Percentiles rank a stretch among this genome's conserved stretches.
Conservation (phyloP, 768 basidiomycete genomes). For the Russula compacta region DNA sequence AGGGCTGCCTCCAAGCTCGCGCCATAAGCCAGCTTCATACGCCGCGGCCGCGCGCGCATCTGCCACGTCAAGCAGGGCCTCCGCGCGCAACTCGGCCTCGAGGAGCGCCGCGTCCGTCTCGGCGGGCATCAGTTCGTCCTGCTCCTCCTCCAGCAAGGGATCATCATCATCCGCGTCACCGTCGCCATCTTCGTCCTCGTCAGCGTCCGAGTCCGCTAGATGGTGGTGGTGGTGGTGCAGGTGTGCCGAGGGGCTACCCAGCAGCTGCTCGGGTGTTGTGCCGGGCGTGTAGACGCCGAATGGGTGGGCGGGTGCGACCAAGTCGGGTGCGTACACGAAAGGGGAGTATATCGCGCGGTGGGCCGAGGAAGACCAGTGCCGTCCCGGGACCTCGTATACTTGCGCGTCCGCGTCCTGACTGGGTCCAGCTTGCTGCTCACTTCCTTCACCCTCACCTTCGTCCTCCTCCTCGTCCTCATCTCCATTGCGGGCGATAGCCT, state of each 20-base stretch:
- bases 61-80: slow-evolving; percentile 32
- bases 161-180: background rate
- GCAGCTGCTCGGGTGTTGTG: background rate
- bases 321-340: slow-evolving; percentile 28
- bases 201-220: background rate
- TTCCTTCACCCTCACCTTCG: slow-evolving; percentile 13
- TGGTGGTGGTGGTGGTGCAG: background rate
- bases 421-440: background rate
- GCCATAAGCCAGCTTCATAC: slow-evolving; percentile 39
- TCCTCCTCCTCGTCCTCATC: background rate
- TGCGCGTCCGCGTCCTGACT: background rate
- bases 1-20: background rate
- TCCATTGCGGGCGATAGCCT: slow-evolving; percentile 6
- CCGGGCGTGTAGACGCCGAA: slow-evolving; percentile 23
- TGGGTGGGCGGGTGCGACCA: slow-evolving; percentile 18
- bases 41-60: slow-evolving; percentile 28
- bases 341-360: slow-evolving; percentile 32
- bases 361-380: slow-evolving; percentile 6
- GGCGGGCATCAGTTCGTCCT: slow-evolving; percentile 23
- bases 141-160: background rate
- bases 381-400: background rate
- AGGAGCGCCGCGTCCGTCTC: slow-evolving; percentile 33
- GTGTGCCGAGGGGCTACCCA: too few relatives aligned
- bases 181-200: background rate
- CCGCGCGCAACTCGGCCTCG: slow-evolving; percentile 34